Base-by-base conservation (phyloP, 2,329 filamentous ascomycete species). In the Pseudocercospora pini-densiflorae region DNA sequence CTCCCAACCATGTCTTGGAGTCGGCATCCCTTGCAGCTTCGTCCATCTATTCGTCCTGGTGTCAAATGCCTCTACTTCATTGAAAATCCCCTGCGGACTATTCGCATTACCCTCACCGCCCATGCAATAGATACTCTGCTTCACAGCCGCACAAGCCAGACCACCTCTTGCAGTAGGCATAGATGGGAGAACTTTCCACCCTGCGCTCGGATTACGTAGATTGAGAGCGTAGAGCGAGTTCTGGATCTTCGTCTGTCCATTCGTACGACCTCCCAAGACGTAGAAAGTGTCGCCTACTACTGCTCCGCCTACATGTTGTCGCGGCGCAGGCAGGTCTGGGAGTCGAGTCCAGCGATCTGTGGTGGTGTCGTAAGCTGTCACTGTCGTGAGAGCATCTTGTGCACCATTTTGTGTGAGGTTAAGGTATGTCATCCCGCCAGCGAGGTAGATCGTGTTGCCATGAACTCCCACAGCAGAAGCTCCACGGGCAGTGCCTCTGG, bases 141-240 rank as follows among this genome's bases (percentile, higher is more conserved):
- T 47, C 6, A 63, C 19, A 5, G 60, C 60, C 16, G 59, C 64
- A 57, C 64, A 66, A 36, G 64, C 43, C 10, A 66, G 21, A 16
- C 64, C 64, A 6, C 64, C 64, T 21, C 64, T 49, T 21, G 64
- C 59, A 5, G 64, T 66, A 5, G 64, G 64, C 64, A 66, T 63
- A 4, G 24, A 24, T 2, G 64, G 54, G 45, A 62, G 53, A 3
- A 59, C 49, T 27, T 45, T 60, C 64, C 64, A 66, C 1, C 55
- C 64, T 10, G 31, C 21, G 4, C 10, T n/a, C 3, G 55, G 43
- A 29, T 49, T 43, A 3, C 40, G 53, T 21, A 66, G 23, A 33
- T 66, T 49, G 16, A 66, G 60, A 16, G 60, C 59, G 31, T 45
- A 66, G n/a, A 66, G 59, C 1, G 31, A 43, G 27, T 63, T 58